Base-by-base conservation (phyloP, 768 basidiomycete genomes). In the Ephemerocybe angulata region DNA sequence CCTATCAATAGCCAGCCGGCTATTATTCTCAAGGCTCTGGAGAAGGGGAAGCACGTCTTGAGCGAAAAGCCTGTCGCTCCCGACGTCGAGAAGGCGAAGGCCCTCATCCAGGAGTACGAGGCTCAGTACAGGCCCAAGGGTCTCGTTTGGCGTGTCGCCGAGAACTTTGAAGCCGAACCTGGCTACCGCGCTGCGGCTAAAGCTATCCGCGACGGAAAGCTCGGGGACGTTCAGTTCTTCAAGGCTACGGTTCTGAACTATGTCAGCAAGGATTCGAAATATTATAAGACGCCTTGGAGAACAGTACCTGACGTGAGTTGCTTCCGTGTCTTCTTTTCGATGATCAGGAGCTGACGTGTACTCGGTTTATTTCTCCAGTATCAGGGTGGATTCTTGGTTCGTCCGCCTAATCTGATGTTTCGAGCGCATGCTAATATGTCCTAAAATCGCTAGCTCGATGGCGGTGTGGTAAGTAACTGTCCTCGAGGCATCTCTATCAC, bases 61-160 rank as follows among this genome's bases (percentile, higher is more conserved):
- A 87, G 86, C 67, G 93, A 96, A 75, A 95, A 95, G 65, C 93
- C 93, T 5, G 78, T 93, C 13, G 90, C 84, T 3, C 76, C 84
- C 38, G 85, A 88, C 62, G 82, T 93, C 42, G 76, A 76, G 27
- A 70, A 72, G 2, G 92, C 87, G 0, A 69, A 82, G 43, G 72
- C 74, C 57, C 75, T 93, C 47, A 85, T 94, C 65, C 72, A 78
- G 31, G 76, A 72, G 35, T 94, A 90, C 67, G 80, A 88, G 60
- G 66, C 69, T 51, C 71, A 75, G 48, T 91, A 83, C 72, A 83
- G 82, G 66, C 74, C 77, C 10, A 85, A 85, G 62, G 86, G 85
- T 6, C 64, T 91, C 40, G 70, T 90, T 43, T 93, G 90, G 90
- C 78, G 87, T 50, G 80, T 93, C 22, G 90, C 90, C 27, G 90